phyloP scores from a whole-genome alignment of 306 rosid species.

The Vigna mungo region DNA sequence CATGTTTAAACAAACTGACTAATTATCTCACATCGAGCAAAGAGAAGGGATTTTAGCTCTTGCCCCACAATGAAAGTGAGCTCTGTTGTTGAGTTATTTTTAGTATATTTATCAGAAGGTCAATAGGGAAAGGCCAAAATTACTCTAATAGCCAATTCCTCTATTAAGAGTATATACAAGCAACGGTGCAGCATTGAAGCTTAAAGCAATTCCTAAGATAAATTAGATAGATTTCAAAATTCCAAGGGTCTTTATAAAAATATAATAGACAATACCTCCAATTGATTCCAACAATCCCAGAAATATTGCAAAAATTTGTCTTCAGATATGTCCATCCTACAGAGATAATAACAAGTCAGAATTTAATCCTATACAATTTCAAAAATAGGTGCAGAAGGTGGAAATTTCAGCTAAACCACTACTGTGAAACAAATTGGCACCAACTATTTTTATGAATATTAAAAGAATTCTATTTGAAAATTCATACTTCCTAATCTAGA shows the following conservation, averaged over 20 bases:
- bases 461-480: slow-evolving; percentile 12
- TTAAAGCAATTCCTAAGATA: slow-evolving; percentile 26
- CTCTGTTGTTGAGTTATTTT: slow-evolving; percentile 2
- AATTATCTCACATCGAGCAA: not conserved
- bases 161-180: slow-evolving; percentile 20
- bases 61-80: slow-evolving; percentile 13
- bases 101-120: slow-evolving; percentile 1
- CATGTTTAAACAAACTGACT: too few species aligned
- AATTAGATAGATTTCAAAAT: slow-evolving; percentile 31
- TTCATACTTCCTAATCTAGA: slow-evolving; percentile 4
- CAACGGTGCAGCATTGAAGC: slow-evolving; percentile 14
- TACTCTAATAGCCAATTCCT: slow-evolving; percentile 14
- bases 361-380: slow-evolving; percentile 10
- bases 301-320: slow-evolving; percentile 65
- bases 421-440: slow-evolving; percentile 4
- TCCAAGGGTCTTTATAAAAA: slow-evolving; percentile 25
- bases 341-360: slow-evolving; percentile 37
- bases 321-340: slow-evolving; percentile 72
- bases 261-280: slow-evolving; percentile 59
- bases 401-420: not conserved
- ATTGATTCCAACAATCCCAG: slow-evolving; percentile 74
- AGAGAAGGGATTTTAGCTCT: slow-evolving; percentile 4
- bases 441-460: not conserved
- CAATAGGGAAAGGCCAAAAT: not conserved
- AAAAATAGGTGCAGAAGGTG: slow-evolving; percentile 31